Conservation (phyloP, 1,284 basidiomycete species). For the Hemileccinum hortonii region DNA sequence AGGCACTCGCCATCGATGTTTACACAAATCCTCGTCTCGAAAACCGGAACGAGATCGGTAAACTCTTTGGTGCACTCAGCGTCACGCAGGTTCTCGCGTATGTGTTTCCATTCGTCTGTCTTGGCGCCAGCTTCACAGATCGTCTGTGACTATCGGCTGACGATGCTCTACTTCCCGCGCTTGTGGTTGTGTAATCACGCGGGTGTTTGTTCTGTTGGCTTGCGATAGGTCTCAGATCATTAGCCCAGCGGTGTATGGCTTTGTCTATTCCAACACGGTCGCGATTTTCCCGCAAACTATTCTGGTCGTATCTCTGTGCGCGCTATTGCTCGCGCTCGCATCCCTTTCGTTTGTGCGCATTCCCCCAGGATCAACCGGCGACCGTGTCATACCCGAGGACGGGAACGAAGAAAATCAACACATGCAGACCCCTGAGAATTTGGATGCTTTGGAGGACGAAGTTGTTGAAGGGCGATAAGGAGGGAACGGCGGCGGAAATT, state of each 20-base stretch:
- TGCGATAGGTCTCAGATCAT: constrained; percentile 41
- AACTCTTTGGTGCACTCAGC: constrained; percentile 70
- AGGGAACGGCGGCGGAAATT: background rate
- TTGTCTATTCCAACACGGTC: constrained; percentile 49
- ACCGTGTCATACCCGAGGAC: background rate
- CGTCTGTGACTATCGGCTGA: background rate
- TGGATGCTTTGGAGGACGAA: constrained; percentile 1
- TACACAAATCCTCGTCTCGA: constrained; percentile 49
- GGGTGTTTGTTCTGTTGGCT: constrained; percentile 3
- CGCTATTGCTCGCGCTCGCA: constrained; percentile 32
- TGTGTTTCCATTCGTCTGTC: constrained; percentile 18
- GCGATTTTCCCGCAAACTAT: constrained; percentile 46
- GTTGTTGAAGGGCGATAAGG: constrained; percentile 4
- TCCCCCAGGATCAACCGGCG: constrained; percentile 13
- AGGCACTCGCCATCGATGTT: constrained; percentile 66
- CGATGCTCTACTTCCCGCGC: background rate
- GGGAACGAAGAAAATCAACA: constrained; percentile 4
- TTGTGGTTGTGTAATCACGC: background rate
- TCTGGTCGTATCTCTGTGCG: constrained; percentile 36
- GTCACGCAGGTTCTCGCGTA: constrained; percentile 68
- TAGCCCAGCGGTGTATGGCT: constrained; percentile 51
- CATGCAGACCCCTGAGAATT: background rate
- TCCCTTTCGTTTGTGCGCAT: constrained; percentile 38
- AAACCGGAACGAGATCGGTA: constrained; percentile 47
- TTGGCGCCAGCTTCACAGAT: background rate